These are phyloP conservation scores for Petunia hybrid DNA, from an alignment of 305 asterid species.

Conservation along the genomic window DNA sequence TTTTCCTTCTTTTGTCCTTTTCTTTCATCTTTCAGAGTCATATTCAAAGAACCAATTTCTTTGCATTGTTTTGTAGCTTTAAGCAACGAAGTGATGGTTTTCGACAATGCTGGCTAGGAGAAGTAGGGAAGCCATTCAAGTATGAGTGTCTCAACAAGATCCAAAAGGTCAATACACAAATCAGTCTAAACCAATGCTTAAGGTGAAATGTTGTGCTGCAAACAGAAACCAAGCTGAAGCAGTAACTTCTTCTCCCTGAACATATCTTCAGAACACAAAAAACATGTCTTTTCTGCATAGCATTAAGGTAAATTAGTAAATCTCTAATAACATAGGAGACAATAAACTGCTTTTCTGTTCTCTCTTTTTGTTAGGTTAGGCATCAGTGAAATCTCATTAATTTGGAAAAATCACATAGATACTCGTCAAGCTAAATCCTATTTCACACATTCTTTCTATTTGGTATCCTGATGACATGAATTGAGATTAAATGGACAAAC, in stretches of 20 bases:
- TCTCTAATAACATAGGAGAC: not conserved
- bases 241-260: not conserved
- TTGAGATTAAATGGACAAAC: no score
- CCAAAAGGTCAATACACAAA: not conserved
- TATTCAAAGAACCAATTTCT: no score
- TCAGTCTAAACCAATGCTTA: conserved; percentile 19
- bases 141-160: not conserved
- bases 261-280: conserved; percentile 14
- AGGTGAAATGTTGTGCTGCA: conserved; percentile 8
- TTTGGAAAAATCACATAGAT: not conserved
- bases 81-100: not conserved
- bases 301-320: not conserved
- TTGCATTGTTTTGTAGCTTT: not conserved
- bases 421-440: not conserved
- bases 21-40: not conserved
- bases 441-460: no score
- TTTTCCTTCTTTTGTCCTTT: not conserved
- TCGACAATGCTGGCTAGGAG: not conserved
- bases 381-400: not conserved
- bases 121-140: not conserved
- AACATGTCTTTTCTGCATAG: not conserved
- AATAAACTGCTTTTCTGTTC: not conserved
- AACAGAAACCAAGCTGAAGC: not conserved
- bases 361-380: not conserved
- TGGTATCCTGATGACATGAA: no score